phyloP scores from a whole-genome alignment of 1,139 yeast genomes.

The Pichia sp. region DNA sequence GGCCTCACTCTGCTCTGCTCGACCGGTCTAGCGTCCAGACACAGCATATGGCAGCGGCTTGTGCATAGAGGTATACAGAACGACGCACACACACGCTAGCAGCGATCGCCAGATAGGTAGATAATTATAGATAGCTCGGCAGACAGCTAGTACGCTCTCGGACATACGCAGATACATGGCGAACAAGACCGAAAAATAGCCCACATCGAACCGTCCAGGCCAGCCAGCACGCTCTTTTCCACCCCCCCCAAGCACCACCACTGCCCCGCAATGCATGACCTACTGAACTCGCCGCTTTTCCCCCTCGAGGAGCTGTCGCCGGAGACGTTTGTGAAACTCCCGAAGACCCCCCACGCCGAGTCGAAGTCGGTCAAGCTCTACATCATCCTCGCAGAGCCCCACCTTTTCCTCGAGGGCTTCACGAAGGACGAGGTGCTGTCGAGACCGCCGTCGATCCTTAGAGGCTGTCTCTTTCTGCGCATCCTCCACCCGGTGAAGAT shows the following conservation, averaged over 20 bases:
- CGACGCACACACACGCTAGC: too few relatives aligned
- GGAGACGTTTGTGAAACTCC: slow-evolving; percentile 42
- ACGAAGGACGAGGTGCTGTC: slow-evolving; percentile 58
- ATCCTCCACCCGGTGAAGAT: slow-evolving; percentile 72
- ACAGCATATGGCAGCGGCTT: too few relatives aligned
- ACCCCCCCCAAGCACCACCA: neutral
- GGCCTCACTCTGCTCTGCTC: too few relatives aligned
- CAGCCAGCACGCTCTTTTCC: neutral
- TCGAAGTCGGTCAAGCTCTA: slow-evolving; percentile 49
- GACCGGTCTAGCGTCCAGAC: too few relatives aligned
- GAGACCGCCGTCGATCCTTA: slow-evolving; percentile 73
- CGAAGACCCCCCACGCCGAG: slow-evolving; percentile 44
- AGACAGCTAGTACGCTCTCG: too few relatives aligned
- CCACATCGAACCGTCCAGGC: too few relatives aligned
- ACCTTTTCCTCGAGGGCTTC: slow-evolving; percentile 78
- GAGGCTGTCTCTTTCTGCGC: slow-evolving; percentile 76
- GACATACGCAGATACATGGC: too few relatives aligned
- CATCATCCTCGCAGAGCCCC: slow-evolving; percentile 72
- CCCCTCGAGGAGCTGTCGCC: slow-evolving; percentile 33
- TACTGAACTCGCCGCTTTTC: slow-evolving; percentile 30
- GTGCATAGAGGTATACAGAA: too few relatives aligned
- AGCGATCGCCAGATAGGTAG: too few relatives aligned
- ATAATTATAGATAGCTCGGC: too few relatives aligned
- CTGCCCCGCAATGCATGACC: slow-evolving; percentile 12
- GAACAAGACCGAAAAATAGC: too few relatives aligned